Evolutionary conservation across 169 alveolate genomes (phyloP).

Genomic region (Plasmodium inui): DNA sequence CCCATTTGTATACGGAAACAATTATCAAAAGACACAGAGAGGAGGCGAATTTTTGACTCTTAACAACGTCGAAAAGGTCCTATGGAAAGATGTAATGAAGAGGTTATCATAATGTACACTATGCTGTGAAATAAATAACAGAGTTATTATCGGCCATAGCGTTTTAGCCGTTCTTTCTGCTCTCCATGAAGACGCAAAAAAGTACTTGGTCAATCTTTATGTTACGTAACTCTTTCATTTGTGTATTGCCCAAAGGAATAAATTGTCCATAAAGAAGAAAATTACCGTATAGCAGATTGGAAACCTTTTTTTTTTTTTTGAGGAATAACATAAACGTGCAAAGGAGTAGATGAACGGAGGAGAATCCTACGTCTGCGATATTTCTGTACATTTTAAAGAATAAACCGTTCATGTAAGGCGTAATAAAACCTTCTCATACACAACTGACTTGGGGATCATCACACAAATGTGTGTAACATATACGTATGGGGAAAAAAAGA

Average conservation of each 20-base stretch:
- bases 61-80: background rate
- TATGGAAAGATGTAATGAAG: background rate
- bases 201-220: background rate
- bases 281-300: background rate
- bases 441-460: background rate
- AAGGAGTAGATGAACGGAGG: background rate
- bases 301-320: background rate
- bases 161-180: background rate
- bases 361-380: background rate
- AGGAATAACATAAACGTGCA: background rate
- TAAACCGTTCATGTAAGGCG: background rate
- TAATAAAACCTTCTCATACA: background rate
- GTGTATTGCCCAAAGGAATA: background rate
- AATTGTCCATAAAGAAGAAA: background rate
- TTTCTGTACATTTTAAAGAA: background rate
- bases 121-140: background rate
- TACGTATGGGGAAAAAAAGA: background rate
- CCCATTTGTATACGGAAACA: background rate
- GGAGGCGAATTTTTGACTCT: background rate
- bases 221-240: background rate
- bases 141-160: background rate
- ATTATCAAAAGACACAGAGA: background rate
- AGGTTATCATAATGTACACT: background rate
- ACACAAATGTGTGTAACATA: slow-evolving; percentile 42
- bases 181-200: background rate